phyloP scores from a whole-genome alignment of 352 stramenopile species.

The Pythium brachiatum region DNA sequence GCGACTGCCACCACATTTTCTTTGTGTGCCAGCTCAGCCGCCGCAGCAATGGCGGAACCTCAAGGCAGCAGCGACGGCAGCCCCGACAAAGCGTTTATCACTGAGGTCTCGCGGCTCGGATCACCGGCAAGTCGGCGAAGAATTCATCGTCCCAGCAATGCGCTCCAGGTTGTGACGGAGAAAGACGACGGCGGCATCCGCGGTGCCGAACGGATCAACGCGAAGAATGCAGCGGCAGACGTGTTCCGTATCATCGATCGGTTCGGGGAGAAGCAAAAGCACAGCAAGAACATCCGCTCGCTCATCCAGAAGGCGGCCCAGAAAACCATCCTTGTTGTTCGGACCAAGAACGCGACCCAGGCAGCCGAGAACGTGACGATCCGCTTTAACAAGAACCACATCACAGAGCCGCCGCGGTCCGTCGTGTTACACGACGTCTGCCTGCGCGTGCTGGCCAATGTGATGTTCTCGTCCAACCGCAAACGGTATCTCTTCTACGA shows the following conservation, averaged over 20 bases:
- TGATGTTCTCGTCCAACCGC: slow-evolving; percentile 30
- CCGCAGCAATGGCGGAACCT: not conserved
- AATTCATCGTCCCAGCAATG: not conserved
- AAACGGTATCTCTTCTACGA: slow-evolving; percentile 41
- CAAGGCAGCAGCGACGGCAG: not conserved
- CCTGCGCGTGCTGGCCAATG: slow-evolving; percentile 49
- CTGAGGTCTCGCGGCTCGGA: slow-evolving; percentile 1
- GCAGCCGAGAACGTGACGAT: slow-evolving; percentile 65
- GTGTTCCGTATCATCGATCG: slow-evolving; percentile 55
- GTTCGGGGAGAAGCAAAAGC: slow-evolving; percentile 44
- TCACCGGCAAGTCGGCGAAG: slow-evolving; percentile 6
- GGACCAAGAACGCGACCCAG: slow-evolving; percentile 67
- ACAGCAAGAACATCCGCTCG: slow-evolving; percentile 52
- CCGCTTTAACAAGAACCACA: slow-evolving; percentile 40
- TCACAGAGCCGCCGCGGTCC: slow-evolving; percentile 49
- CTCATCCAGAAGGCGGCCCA: slow-evolving; percentile 68
- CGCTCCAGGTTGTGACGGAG: not conserved
- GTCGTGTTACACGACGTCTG: slow-evolving; percentile 50
- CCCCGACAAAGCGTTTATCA: slow-evolving; percentile 5
- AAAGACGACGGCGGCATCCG: slow-evolving; percentile 10
- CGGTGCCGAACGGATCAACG: not conserved
- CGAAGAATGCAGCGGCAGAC: slow-evolving; percentile 25
- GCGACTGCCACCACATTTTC: not conserved
- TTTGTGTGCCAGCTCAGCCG: not conserved
- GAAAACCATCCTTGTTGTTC: slow-evolving; percentile 72